Evolutionary conservation across 2,329 filamentous ascomycete genomes (phyloP).

Genomic region (Magnaporthiopsis poae): DNA sequence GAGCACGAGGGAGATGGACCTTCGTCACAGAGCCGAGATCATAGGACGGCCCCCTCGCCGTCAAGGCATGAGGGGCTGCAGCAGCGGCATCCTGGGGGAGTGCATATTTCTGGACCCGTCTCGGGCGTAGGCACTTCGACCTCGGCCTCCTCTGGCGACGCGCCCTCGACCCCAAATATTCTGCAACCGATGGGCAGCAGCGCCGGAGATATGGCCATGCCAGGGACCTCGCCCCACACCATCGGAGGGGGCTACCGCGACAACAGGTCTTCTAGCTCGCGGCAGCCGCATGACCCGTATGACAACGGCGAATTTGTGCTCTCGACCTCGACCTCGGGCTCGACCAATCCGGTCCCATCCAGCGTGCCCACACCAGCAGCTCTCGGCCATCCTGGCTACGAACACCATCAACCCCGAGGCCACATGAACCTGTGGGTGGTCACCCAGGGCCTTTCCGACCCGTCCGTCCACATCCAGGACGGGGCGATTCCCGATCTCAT

Average conservation of each 20-base stretch:
- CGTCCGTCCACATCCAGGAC: slow-evolving; percentile 3
- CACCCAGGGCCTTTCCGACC: slow-evolving; percentile 4
- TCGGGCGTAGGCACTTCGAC: slow-evolving; percentile 12
- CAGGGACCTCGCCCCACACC: neutral
- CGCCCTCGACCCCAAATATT: slow-evolving; percentile 13
- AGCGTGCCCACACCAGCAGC: neutral
- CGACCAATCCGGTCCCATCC: neutral
- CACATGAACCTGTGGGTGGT: neutral
- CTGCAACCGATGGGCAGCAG: neutral
- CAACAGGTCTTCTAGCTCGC: neutral
- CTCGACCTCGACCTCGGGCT: neutral
- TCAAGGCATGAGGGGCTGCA: slow-evolving; percentile 13
- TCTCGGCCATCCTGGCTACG: neutral
- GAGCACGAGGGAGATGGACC: slow-evolving; percentile 35
- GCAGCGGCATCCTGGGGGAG: neutral
- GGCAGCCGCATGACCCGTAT: slow-evolving; percentile 1
- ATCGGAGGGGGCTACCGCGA: neutral
- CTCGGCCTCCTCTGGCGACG: slow-evolving; percentile 15
- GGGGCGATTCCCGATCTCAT: slow-evolving; percentile 6
- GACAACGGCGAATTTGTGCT: neutral
- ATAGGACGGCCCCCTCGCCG: slow-evolving; percentile 19
- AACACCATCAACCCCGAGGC: neutral
- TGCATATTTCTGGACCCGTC: slow-evolving; percentile 8
- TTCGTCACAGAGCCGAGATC: slow-evolving; percentile 18
- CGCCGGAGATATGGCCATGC: neutral